These are phyloP conservation scores for Quercus tomentella DNA, from an alignment of 331 rosid species.

Conservation along the genomic window DNA sequence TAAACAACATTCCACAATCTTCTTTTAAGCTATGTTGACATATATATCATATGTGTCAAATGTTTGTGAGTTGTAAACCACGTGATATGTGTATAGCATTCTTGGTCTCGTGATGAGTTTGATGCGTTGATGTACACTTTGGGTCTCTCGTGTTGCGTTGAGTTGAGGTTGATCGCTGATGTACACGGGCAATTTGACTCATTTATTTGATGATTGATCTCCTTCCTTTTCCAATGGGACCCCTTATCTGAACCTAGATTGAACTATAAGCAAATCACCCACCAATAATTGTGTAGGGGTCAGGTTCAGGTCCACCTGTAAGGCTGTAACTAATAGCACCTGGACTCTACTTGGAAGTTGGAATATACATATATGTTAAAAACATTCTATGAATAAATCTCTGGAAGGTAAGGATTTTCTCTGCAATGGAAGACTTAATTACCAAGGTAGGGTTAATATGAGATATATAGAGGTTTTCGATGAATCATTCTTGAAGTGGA, in stretches of 20 bases:
- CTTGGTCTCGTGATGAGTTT: neutral
- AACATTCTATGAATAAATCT: too few species aligned
- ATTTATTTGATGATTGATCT: neutral
- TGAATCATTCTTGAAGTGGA: too few species aligned
- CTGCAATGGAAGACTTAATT: too few species aligned
- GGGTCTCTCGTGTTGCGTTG: neutral
- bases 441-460: too few species aligned
- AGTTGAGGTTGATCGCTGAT: neutral
- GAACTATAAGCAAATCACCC: neutral
- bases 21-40: too few species aligned
- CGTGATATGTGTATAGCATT: neutral
- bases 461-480: too few species aligned
- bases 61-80: too few species aligned
- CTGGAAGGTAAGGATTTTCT: too few species aligned
- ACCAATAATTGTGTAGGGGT: neutral
- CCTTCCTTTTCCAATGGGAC: neutral
- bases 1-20: too few species aligned
- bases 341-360: neutral
- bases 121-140: too few species aligned
- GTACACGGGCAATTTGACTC: neutral
- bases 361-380: too few species aligned
- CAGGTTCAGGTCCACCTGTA: neutral
- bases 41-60: too few species aligned
- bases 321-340: neutral
- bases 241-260: neutral